Conservation (phyloP, 2,329 filamentous ascomycete species). For the Bretziella fagacearum region DNA sequence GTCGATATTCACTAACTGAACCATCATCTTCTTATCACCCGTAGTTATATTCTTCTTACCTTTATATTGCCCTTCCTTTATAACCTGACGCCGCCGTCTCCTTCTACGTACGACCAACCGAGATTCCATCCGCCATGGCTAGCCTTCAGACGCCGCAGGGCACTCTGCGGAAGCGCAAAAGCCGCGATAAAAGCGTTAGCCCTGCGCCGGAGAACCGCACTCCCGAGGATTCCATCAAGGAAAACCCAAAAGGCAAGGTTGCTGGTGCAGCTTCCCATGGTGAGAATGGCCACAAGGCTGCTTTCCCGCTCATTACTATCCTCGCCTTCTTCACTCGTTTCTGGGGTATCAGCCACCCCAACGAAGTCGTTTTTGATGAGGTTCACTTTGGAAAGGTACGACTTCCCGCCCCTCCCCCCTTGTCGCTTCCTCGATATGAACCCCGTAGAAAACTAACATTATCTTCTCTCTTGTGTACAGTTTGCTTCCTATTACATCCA, state of each 20-base stretch:
- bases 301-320: constrained; percentile 57
- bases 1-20: too few relatives aligned
- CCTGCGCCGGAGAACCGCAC: constrained; percentile 23
- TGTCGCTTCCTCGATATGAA: too few relatives aligned
- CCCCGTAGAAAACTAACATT: neutral
- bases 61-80: neutral
- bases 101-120: neutral
- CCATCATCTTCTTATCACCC: too few relatives aligned
- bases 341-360: constrained; percentile 87
- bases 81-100: neutral
- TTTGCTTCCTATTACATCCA: constrained; percentile 75
- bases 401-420: neutral
- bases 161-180: constrained; percentile 42
- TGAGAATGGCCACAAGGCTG: constrained; percentile 77
- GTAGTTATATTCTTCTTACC: too few relatives aligned
- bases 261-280: constrained; percentile 26
- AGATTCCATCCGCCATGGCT: constrained; percentile 26
- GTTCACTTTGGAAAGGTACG: constrained; percentile 97
- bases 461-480: constrained; percentile 23
- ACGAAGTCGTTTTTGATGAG: constrained; percentile 97
- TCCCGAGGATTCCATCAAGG: constrained; percentile 29
- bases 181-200: constrained; percentile 30
- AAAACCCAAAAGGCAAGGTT: constrained; percentile 18
- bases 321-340: constrained; percentile 85
- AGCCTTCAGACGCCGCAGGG: constrained; percentile 36